Evolutionary conservation across 805 yeast species (phyloP), one percentile per base, ranked within the genome.

Genomic region (Suhomyces pyralidae): DNA sequence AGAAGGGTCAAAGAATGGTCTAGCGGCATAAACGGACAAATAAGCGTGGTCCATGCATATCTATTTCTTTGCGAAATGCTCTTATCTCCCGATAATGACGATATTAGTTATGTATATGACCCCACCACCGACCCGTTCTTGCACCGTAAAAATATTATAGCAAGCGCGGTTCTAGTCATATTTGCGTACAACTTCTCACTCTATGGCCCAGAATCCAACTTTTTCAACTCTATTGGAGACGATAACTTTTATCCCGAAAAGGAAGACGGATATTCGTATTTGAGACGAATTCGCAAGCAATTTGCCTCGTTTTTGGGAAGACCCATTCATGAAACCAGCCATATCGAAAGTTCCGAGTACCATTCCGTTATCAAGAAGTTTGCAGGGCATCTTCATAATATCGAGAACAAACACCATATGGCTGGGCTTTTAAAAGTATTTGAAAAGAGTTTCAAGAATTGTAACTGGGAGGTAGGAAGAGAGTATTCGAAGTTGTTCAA

Each of bases 41-140:
- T 54, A n/a, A 54, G 84, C 24, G 80, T 81, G 7, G 71, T 85
- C 40, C 88, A 86, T 62, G 84, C 88, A 19, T 82, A 82, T 55
- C 69, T 83, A 57, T 74, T 84, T 51, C 60, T 86, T 25, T 81
- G 81, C 69, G 90, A 86, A 61, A 81, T 82, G 80, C 79, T 82
- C 55, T 62, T 85, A 45, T 71, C 76, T 9, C 84, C 82, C n/a
- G 78, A 76, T 57, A 83, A 79, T 22, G 71, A 67, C 42, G 80
- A 78, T 40, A 69, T 70, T 5, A 71, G 72, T 38, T 78, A 74
- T 47, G 68, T 69, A 17, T 82, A 81, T 63, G 74, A 78, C 46
- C 79, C 83, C 0, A 80, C 80, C 53, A 63, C 74, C 3, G 87
- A 84, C 60, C 78, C 82, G 4, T 58, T 77, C 40, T 51, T 61